Percentiles rank a stretch among this genome's conserved stretches.
Conservation (phyloP, 2,329 filamentous ascomycete genomes). For the Leptodontidium sp. region DNA sequence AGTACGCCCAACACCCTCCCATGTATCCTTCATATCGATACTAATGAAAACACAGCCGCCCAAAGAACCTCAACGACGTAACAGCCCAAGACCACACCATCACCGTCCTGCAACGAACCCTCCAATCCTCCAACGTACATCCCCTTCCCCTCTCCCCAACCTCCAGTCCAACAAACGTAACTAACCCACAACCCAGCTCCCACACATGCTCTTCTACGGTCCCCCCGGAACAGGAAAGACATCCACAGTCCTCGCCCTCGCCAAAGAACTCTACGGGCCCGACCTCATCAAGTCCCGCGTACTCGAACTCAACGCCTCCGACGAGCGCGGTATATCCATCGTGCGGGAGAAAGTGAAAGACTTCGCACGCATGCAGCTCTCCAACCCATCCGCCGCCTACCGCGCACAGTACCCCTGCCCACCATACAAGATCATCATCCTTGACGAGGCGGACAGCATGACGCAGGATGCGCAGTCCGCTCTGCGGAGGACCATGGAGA, state of each 20-base stretch:
- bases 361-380: constrained; percentile 94
- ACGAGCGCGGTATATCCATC: constrained; percentile 97
- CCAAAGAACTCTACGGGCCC: constrained; percentile 96
- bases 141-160: neutral
- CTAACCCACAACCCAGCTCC: constrained; percentile 65
- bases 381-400: constrained; percentile 74
- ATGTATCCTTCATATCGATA: constrained; percentile 44
- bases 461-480: constrained; percentile 97
- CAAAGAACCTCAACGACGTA: constrained; percentile 92
- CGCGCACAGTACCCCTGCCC: constrained; percentile 85
- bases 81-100: constrained; percentile 98
- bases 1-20: constrained; percentile 63
- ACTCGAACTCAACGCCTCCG: constrained; percentile 98
- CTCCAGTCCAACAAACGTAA: neutral
- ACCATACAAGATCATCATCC: constrained; percentile 98
- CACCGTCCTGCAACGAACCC: constrained; percentile 86
- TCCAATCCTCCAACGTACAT: constrained; percentile 89
- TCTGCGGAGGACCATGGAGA: constrained; percentile 95
- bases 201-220: constrained; percentile 99
- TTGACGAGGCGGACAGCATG: constrained; percentile 99
- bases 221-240: constrained; percentile 98
- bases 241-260: constrained; percentile 94
- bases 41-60: constrained; percentile 68
- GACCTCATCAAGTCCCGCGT: constrained; percentile 92
- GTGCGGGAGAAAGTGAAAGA: constrained; percentile 98